Conservation (phyloP, 2,329 filamentous ascomycete genomes). For the Monosporascus sp. region DNA sequence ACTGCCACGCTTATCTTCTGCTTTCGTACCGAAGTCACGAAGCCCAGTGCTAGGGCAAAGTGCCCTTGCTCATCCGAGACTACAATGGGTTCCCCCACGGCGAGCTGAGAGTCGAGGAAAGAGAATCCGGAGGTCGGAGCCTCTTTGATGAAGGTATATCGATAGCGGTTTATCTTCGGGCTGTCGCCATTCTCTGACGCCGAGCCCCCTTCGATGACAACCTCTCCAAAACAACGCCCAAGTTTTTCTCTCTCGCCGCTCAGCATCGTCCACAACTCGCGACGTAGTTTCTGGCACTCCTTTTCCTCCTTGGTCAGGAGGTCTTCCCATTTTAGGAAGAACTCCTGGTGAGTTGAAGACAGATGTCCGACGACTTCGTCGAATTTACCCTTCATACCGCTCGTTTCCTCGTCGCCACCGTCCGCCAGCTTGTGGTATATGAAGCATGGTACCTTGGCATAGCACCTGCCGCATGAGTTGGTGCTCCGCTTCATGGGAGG, state of each 20-base stretch:
- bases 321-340: constrained; percentile 93
- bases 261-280: constrained; percentile 94
- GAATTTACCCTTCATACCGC: constrained; percentile 77
- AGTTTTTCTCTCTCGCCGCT: constrained; percentile 82
- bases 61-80: constrained; percentile 93
- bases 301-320: constrained; percentile 92
- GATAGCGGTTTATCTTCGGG: constrained; percentile 85
- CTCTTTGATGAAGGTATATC: constrained; percentile 78
- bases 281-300: constrained; percentile 77
- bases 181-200: constrained; percentile 62
- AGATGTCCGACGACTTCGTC: constrained; percentile 74
- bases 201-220: constrained; percentile 76
- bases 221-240: constrained; percentile 83
- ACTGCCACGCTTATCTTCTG: constrained; percentile 80
- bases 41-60: constrained; percentile 90
- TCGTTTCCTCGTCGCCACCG: constrained; percentile 72
- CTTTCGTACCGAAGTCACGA: constrained; percentile 71
- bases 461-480: constrained; percentile 79
- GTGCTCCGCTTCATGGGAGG: constrained; percentile 82
- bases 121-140: constrained; percentile 60
- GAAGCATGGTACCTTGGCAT: constrained; percentile 86
- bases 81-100: constrained; percentile 86
- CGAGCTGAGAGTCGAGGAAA: constrained; percentile 86
- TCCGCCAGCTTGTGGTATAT: constrained; percentile 90
- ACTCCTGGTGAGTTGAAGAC: constrained; percentile 67